Percentiles rank a stretch among this genome's conserved stretches.
phyloP scores from a whole-genome alignment of 169 alveolate species.

The Cryptosporidium viatorum region DNA sequence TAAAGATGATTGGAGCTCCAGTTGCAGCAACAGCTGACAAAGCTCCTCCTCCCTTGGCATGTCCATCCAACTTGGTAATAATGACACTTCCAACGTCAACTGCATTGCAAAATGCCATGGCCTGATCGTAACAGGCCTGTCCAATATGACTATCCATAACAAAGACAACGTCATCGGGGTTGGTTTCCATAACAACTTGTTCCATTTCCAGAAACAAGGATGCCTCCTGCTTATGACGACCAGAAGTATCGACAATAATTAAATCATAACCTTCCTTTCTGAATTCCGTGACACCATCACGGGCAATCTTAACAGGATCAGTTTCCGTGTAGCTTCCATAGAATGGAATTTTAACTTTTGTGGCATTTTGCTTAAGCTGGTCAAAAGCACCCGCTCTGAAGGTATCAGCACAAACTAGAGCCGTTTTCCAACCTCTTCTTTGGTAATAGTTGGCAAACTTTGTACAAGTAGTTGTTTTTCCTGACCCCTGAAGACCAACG shows the following conservation, averaged over 20 bases:
- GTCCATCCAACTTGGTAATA: conserved; percentile 99
- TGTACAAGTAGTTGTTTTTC: conserved; percentile 99
- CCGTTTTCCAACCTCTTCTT: conserved; percentile 97
- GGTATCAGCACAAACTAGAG: conserved; percentile 99
- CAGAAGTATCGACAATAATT: conserved; percentile 99
- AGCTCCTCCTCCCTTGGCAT: conserved; percentile 99
- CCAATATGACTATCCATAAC: conserved; percentile 99
- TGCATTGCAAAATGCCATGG: conserved; percentile 96
- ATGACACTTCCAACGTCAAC: conserved; percentile 98
- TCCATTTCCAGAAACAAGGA: conserved; percentile 99
- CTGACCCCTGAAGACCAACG: conserved; percentile 99
- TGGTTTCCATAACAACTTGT: conserved; percentile 88
- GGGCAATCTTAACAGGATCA: conserved; percentile 98
- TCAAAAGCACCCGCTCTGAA: conserved; percentile 99
- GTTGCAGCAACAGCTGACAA: conserved; percentile 98
- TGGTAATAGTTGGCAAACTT: conserved; percentile 97
- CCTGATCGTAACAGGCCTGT: conserved; percentile 99
- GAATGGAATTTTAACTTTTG: conserved; percentile 97
- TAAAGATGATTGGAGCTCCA: conserved; percentile 92
- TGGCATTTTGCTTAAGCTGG: conserved; percentile 99
- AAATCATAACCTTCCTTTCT: conserved; percentile 94
- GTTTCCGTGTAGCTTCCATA: conserved; percentile 98
- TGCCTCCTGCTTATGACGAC: conserved; percentile 99
- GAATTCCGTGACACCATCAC: conserved; percentile 97
- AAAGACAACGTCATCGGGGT: conserved; percentile 96